Percentiles rank a stretch among this genome's conserved stretches.
Conservation (phyloP, 768 basidiomycete genomes). For the Pleurotus cornucopiae region DNA sequence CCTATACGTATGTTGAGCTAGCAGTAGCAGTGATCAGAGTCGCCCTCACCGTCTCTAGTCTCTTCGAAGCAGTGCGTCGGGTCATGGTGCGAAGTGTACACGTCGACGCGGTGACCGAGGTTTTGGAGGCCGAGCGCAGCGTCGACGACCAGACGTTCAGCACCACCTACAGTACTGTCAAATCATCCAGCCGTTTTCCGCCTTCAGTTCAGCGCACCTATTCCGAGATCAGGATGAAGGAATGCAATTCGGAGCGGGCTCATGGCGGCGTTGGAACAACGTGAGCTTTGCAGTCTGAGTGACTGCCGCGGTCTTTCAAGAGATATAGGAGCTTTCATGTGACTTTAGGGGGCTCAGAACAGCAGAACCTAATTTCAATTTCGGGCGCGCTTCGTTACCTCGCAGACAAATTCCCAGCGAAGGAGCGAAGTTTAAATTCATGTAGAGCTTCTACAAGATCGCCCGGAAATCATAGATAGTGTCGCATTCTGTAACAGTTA, state of each 20-base stretch:
- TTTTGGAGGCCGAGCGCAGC: slow-evolving; percentile 86
- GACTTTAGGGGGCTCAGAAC: too few species aligned
- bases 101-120: slow-evolving; percentile 78
- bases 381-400: too few species aligned
- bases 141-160: slow-evolving; percentile 93
- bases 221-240: slow-evolving; percentile 92
- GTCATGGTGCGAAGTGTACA: slow-evolving; percentile 94
- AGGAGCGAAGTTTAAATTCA: too few species aligned
- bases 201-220: slow-evolving; percentile 50
- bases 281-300: too few species aligned
- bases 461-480: too few species aligned
- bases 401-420: too few species aligned
- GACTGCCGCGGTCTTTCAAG: too few species aligned
- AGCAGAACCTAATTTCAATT: too few species aligned
- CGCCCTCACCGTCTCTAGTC: slow-evolving; percentile 73
- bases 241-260: slow-evolving; percentile 60
- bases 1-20: slow-evolving; percentile 39
- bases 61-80: slow-evolving; percentile 88
- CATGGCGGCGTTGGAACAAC: too few species aligned
- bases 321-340: too few species aligned
- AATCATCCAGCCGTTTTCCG: slow-evolving; percentile 2
- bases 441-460: too few species aligned
- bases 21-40: not conserved
- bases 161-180: slow-evolving; percentile 63
- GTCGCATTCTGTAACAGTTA: too few species aligned